phyloP scores from a whole-genome alignment of 345 rosid genomes.

The Eucalyptus grandis region DNA sequence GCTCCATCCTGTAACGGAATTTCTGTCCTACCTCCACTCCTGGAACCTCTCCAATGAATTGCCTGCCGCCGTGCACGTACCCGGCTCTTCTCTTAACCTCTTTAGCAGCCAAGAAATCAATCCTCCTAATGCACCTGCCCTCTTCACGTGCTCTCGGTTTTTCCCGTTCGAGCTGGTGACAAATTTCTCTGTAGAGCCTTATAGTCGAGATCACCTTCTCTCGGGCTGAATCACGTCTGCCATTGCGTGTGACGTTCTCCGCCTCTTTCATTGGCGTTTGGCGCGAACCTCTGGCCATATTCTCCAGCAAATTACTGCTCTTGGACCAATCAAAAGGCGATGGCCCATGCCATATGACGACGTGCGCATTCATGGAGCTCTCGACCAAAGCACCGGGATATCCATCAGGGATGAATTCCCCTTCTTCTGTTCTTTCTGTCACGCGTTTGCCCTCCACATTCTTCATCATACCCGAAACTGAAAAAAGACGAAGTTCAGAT shows the following conservation, averaged over 20 bases:
- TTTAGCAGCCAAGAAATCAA: neutral
- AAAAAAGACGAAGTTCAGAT: neutral
- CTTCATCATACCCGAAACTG: neutral
- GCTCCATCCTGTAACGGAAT: slow-evolving; percentile 1
- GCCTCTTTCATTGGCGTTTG: neutral
- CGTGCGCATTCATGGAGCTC: neutral
- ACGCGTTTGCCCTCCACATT: neutral
- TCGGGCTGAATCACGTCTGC: neutral
- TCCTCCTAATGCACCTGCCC: neutral
- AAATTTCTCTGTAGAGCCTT: neutral
- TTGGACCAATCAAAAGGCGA: neutral
- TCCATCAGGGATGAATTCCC: neutral
- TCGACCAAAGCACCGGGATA: neutral
- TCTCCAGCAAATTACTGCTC: neutral
- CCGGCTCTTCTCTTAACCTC: neutral
- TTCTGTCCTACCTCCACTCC: slow-evolving; percentile 5
- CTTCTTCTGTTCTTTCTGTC: neutral
- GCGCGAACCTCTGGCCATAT: neutral
- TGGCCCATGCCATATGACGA: neutral
- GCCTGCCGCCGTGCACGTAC: neutral
- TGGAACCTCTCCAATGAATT: neutral
- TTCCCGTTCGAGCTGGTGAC: neutral
- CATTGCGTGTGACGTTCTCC: neutral
- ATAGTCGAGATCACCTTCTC: neutral
- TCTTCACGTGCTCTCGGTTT: neutral